Conservation (phyloP, 1,139 yeast genomes). For the Lodderomyces theae region DNA sequence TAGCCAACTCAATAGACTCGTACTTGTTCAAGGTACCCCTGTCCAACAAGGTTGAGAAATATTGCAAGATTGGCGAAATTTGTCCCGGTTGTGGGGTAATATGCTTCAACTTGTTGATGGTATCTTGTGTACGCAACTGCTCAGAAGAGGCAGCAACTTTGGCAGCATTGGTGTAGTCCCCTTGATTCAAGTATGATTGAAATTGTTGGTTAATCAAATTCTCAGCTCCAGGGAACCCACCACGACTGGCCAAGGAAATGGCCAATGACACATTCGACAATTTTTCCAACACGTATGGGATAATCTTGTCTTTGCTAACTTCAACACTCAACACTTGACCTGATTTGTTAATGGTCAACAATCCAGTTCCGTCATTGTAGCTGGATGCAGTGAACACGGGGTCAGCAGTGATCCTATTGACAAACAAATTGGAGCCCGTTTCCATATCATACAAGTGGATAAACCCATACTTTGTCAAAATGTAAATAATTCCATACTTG, state of each 20-base stretch:
- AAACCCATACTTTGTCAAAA: conserved; percentile 93
- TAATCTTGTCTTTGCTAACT: conserved; percentile 76
- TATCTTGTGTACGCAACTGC: conserved; percentile 90
- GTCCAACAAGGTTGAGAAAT: conserved; percentile 87
- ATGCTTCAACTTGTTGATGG: conserved; percentile 88
- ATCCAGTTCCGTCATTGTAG: conserved; percentile 75
- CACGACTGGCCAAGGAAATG: conserved; percentile 85
- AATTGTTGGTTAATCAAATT: conserved; percentile 88
- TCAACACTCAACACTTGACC: conserved; percentile 96
- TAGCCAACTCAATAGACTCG: conserved; percentile 93
- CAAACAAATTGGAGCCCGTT: conserved; percentile 87
- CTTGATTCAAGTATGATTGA: conserved; percentile 76
- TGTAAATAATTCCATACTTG: conserved; percentile 81
- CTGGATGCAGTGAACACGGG: conserved; percentile 89
- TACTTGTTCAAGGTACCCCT: conserved; percentile 90
- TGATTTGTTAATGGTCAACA: conserved; percentile 87
- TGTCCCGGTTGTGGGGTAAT: conserved; percentile 96
- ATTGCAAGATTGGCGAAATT: conserved; percentile 90
- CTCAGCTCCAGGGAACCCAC: conserved; percentile 97
- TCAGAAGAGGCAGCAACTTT: conserved; percentile 96
- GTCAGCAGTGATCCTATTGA: conserved; percentile 94
- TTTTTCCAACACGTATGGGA: conserved; percentile 86
- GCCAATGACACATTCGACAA: conserved; percentile 87
- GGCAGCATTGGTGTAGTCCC: conserved; percentile 91
- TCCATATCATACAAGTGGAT: conserved; percentile 94